These are phyloP conservation scores for Plasmodium coatneyi DNA, from an alignment of 169 alveolate genomes.

Conservation along the genomic window DNA sequence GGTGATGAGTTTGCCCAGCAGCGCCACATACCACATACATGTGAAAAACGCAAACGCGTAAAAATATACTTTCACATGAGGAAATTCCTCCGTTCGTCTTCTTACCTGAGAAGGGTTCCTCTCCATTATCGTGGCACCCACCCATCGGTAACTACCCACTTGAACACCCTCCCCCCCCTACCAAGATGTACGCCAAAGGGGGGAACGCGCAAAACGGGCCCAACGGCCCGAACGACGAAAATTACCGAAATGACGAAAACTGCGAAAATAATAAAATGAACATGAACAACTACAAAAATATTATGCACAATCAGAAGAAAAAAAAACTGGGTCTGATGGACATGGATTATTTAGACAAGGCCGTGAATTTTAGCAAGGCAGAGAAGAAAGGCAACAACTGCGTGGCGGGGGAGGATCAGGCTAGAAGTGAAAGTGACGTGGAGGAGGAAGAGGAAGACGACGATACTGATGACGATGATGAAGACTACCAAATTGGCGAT, in stretches of 20 bases:
- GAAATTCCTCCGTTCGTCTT: neutral
- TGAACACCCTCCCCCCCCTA: neutral
- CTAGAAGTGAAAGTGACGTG: neutral
- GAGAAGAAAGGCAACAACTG: neutral
- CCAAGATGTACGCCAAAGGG: constrained; percentile 28
- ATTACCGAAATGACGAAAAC: constrained; percentile 11
- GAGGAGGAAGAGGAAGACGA: neutral
- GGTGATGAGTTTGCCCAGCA: neutral
- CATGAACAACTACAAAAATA: constrained; percentile 36
- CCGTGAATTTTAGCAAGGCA: neutral
- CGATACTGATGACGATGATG: neutral
- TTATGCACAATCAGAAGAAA: constrained; percentile 39
- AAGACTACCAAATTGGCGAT: neutral
- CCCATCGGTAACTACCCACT: neutral
- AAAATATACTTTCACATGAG: neutral
- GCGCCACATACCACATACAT: neutral
- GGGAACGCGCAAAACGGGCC: neutral
- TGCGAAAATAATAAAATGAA: constrained; percentile 47
- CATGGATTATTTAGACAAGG: constrained; percentile 15
- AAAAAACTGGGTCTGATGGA: constrained; percentile 14
- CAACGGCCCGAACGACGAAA: neutral
- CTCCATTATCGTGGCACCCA: neutral
- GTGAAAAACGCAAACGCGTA: neutral
- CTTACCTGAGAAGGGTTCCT: neutral
- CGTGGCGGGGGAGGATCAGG: neutral